Base-by-base conservation (phyloP, 108 stramenopile species). In the Nitzschia sp. region DNA sequence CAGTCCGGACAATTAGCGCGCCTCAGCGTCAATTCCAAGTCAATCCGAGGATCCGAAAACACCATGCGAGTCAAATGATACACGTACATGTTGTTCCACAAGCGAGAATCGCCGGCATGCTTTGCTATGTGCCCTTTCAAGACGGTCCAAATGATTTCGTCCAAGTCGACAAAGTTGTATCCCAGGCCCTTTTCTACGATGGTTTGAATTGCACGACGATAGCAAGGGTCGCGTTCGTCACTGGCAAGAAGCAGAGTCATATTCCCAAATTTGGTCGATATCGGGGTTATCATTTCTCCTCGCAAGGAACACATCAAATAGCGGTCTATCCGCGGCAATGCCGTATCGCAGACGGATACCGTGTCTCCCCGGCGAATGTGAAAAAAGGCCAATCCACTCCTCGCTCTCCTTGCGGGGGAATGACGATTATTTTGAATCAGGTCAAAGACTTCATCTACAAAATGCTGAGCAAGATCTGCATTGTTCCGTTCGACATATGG, bases 241-340 rank as follows among this genome's bases (percentile, higher is more conserved):
- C n/a, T n/a, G n/a, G n/a, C n/a, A n/a, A n/a, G n/a, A n/a, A n/a
- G n/a, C n/a, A n/a, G n/a, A n/a, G n/a, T n/a, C n/a, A n/a, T n/a
- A n/a, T n/a, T n/a, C 19, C 15, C 11, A 53, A 53, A 53, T 8
- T 21, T 21, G 6, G 8, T 8, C 8, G n/a, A 13, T 8, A 53
- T 8, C 13, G 41, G 15, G 15, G 15, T 21, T 19, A 53, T 53
- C 52, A 53, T 53, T 13, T 13, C 6, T 8, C 22, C n/a, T n/a
- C n/a, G n/a, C 4, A 58, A 58, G 19, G 57, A 58, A 19, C 57
- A 58, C 9, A 30, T n/a, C 57, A 58, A 32, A 19, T 31, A 58
- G 17, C 6, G 4, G 11, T 32, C 13, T 13, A 58, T 28, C 19
- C 13, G 9, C 17, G 25, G 8, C 8, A 58, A 19, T 8, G 57